phyloP scores from a whole-genome alignment of 2,329 filamentous ascomycete species.

The Magnaporthales sp. region DNA sequence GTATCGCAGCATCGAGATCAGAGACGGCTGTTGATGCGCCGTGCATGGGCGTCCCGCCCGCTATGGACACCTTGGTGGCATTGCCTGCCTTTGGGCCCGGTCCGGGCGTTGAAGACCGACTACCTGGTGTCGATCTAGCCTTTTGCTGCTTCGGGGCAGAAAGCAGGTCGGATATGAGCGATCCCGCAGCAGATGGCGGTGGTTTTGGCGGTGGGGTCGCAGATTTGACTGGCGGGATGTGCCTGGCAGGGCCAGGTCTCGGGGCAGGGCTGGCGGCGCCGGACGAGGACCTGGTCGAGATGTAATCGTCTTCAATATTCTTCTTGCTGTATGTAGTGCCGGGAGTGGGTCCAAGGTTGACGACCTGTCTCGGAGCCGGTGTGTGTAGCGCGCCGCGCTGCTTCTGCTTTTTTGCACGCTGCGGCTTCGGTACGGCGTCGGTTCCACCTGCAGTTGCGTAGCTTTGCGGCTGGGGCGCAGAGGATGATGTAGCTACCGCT shows the following conservation, averaged over 20 bases:
- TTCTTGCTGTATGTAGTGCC: constrained; percentile 71
- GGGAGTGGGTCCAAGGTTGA: constrained; percentile 52
- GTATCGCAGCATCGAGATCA: constrained; percentile 72
- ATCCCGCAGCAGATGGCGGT: constrained; percentile 64
- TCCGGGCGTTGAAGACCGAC: constrained; percentile 41
- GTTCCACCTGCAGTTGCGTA: constrained; percentile 6
- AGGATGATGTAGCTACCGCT: not conserved
- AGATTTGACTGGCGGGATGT: constrained; percentile 41
- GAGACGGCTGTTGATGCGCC: constrained; percentile 67
- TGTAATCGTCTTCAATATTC: constrained; percentile 62
- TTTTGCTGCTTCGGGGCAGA: constrained; percentile 39
- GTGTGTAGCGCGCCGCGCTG: constrained; percentile 58
- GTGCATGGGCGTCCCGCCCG: constrained; percentile 74
- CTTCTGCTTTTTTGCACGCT: constrained; percentile 27
- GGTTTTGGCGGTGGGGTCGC: constrained; percentile 39
- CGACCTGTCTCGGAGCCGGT: constrained; percentile 52
- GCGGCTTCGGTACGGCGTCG: constrained; percentile 40
- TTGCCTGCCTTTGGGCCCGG: constrained; percentile 30
- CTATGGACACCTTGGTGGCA: constrained; percentile 54
- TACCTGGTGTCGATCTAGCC: constrained; percentile 39
- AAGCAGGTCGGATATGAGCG: constrained; percentile 67
- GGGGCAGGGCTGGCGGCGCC: constrained; percentile 30
- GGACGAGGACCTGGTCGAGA: constrained; percentile 35
- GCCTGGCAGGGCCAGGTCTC: constrained; percentile 20
- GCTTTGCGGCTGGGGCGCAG: constrained; percentile 5